Evolutionary conservation across 768 basidiomycete species (phyloP).

Genomic region (Kwoniella heveanensis): DNA sequence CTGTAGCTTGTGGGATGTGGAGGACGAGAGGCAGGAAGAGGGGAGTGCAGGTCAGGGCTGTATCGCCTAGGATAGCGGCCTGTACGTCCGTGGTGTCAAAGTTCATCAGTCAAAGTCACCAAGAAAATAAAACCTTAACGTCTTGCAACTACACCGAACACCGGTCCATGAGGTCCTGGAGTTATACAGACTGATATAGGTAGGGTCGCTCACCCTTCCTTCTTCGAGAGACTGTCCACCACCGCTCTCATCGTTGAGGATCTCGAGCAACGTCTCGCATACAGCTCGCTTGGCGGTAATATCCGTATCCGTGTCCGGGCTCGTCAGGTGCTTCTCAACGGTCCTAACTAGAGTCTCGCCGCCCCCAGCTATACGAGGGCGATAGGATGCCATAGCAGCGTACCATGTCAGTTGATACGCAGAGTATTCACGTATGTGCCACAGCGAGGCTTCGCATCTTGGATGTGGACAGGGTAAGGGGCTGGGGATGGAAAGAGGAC

Average conservation of each 20-base stretch:
- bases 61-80: conserved; percentile 14
- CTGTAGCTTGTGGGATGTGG: neutral
- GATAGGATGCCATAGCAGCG: no score
- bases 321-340: conserved; percentile 7
- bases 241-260: conserved; percentile 8
- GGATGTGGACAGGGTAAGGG: no score
- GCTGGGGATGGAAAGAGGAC: no score
- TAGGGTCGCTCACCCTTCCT: conserved; percentile 3
- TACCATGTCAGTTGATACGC: no score
- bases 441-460: neutral
- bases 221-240: no score
- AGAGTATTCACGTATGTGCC: no score
- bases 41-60: conserved; percentile 27
- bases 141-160: no score
- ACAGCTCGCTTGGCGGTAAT: neutral
- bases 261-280: conserved; percentile 11
- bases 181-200: no score
- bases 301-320: neutral
- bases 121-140: no score
- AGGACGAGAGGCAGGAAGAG: conserved; percentile 24
- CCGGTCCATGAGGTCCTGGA: no score
- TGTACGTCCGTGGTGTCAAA: no score
- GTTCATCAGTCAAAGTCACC: no score
- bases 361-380: conserved; percentile 13
- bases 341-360: conserved; percentile 15